Evolutionary conservation across 495 filamentous ascomycete species (phyloP).

Genomic region (Xylaria venustula): DNA sequence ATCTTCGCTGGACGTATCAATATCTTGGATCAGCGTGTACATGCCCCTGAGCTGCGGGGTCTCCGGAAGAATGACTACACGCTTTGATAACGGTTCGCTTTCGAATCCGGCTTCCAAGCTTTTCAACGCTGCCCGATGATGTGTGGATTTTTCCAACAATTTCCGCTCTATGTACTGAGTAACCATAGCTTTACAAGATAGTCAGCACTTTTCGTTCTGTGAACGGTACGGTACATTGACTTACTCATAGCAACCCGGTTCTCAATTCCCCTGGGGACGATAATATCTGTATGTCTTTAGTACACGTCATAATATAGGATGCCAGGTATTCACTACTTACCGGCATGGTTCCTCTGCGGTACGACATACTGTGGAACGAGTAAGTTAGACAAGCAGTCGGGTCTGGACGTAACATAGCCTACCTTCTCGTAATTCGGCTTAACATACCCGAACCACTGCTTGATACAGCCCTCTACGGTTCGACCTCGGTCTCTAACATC

Average conservation of each 20-base stretch:
- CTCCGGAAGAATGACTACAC: slow-evolving; percentile 67
- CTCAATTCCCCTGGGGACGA: slow-evolving; percentile 90
- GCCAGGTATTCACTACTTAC: slow-evolving; percentile 57
- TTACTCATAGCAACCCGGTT: slow-evolving; percentile 88
- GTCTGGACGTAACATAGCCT: slow-evolving; percentile 4
- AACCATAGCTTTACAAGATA: slow-evolving; percentile 66
- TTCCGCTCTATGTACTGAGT: slow-evolving; percentile 83
- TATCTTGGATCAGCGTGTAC: slow-evolving; percentile 85
- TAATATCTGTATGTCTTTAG: slow-evolving; percentile 64
- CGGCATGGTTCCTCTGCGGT: slow-evolving; percentile 67
- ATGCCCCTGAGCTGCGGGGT: slow-evolving; percentile 80
- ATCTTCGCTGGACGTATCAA: slow-evolving; percentile 76
- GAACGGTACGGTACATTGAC: slow-evolving; percentile 16
- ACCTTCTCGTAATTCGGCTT: slow-evolving; percentile 87
- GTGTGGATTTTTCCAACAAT: slow-evolving; percentile 77
- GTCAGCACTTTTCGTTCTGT: too few species aligned
- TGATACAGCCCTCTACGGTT: slow-evolving; percentile 91
- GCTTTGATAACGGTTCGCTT: slow-evolving; percentile 68
- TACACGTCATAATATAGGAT: background rate
- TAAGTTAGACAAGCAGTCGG: background rate
- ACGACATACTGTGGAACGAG: slow-evolving; percentile 64
- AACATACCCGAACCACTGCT: slow-evolving; percentile 95
- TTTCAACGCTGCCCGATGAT: slow-evolving; percentile 73
- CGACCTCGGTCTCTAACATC: slow-evolving; percentile 82
- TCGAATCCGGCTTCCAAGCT: slow-evolving; percentile 67